Evolutionary conservation across 495 filamentous ascomycete genomes (phyloP), one percentile per base, ranked within the genome.

Genomic region (Elasticomyces elasticus): DNA sequence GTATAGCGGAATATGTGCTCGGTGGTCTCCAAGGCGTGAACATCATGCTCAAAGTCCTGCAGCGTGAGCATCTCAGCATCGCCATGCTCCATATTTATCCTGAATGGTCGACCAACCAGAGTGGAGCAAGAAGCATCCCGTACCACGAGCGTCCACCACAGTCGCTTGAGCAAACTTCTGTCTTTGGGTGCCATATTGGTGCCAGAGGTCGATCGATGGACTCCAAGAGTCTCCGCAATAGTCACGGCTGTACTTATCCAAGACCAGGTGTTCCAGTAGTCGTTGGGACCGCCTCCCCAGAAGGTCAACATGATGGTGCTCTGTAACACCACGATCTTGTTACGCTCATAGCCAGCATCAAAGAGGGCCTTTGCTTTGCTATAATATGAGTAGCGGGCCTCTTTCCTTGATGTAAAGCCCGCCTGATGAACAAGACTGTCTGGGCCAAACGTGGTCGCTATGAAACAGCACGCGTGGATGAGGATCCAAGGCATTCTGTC

Each of bases 221-320:
- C 38, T 27, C 52, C 52, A 15, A 55, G 52, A 7, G 52, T 30
- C 26, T 46, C 52, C n/a, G 52, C 52, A n/a, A 55, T 49, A 17
- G 52, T 55, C 26, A 55, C 52, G 11, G 4, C 52, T 17, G 22
- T 30, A 15, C 52, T 23, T 27, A 55, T 35, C 52, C 52, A 55
- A 19, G 38, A 30, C 22, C 27, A 55, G 1, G 43, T 24, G 43
- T 55, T 55, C 52, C 52, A 55, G 30, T 55, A 48, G 25, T 37
- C 42, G n/a, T 55, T 48, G 28, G 31, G 26, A 12, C 24, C 23
- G 2, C 23, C 23, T 10, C 52, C 52, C 40, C 52, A 55, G 44
- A 55, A 55, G 9, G 23, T 49, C 22, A 55, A 30, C 42, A 55
- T 55, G n/a, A 55, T 35, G 24, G 38, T 41, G 22, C 13, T 35